A percentile compares a stretch with the other conserved stretches of the same genome.
phyloP scores from a whole-genome alignment of 2,329 filamentous ascomycete genomes.

The Bipolaris bicolor region DNA sequence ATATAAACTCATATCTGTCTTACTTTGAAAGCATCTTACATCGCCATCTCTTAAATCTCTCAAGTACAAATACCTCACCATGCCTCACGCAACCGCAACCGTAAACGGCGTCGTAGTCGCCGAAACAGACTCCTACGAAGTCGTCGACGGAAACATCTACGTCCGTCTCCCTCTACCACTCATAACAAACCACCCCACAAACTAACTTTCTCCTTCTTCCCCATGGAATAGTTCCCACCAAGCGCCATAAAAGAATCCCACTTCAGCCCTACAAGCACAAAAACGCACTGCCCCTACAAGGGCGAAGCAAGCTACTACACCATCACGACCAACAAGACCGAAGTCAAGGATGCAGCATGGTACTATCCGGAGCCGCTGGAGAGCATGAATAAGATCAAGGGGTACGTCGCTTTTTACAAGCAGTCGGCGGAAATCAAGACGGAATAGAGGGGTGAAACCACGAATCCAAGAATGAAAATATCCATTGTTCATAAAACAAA shows the following conservation, averaged over 20 bases:
- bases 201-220: no score
- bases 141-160: slow-evolving; percentile 66
- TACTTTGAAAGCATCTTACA: no score
- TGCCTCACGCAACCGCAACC: slow-evolving; percentile 54
- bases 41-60: background rate
- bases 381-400: slow-evolving; percentile 59
- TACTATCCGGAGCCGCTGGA: slow-evolving; percentile 62
- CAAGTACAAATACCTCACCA: slow-evolving; percentile 10
- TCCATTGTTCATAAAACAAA: background rate
- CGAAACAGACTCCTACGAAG: slow-evolving; percentile 58
- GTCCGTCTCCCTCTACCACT: slow-evolving; percentile 25
- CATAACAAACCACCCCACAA: no score
- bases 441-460: background rate
- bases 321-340: slow-evolving; percentile 56
- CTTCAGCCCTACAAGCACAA: slow-evolving; percentile 55
- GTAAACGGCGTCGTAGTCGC: slow-evolving; percentile 59
- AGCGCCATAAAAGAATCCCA: slow-evolving; percentile 53
- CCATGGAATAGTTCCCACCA: slow-evolving; percentile 36
- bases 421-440: slow-evolving; percentile 31
- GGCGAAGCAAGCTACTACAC: slow-evolving; percentile 64
- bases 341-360: slow-evolving; percentile 63
- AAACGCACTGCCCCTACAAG: slow-evolving; percentile 63
- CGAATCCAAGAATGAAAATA: slow-evolving; percentile 5
- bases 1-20: no score
- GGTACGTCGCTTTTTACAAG: slow-evolving; percentile 66